Percentiles rank a stretch among this genome's conserved stretches.
Evolutionary conservation across 495 filamentous ascomycete species (phyloP).

Genomic region (Podospora pseudocomata): DNA sequence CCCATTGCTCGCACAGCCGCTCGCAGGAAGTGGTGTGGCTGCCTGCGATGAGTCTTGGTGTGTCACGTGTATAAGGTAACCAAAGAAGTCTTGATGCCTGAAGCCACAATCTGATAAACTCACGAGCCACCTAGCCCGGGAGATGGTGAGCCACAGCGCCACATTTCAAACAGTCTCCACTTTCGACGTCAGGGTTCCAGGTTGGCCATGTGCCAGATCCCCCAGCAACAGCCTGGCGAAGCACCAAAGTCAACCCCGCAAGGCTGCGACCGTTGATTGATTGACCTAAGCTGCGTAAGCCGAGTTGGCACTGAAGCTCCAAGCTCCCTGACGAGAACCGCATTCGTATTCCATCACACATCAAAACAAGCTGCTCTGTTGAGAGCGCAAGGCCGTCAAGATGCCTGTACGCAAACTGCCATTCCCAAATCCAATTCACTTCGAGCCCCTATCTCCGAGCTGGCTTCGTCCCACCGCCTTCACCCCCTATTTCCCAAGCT

Average conservation of each 20-base stretch:
- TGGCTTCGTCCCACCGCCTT: neutral
- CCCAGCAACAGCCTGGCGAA: constrained; percentile 10
- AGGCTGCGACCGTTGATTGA: constrained; percentile 23
- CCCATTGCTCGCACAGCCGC: neutral
- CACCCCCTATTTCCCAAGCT: neutral
- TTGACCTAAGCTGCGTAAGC: constrained; percentile 1
- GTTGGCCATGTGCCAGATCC: constrained; percentile 7
- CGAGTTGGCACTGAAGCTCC: constrained; percentile 4
- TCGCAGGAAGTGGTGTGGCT: constrained; percentile 23
- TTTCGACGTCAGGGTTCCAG: constrained; percentile 19
- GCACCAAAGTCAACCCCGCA: constrained; percentile 27
- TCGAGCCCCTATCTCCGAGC: constrained; percentile 2
- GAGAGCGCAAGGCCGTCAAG: constrained; percentile 10
- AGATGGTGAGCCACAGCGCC: neutral
- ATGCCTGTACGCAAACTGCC: constrained; percentile 25
- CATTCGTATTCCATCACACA: neutral
- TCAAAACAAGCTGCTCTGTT: neutral
- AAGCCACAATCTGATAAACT: constrained; percentile 7
- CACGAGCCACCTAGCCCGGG: constrained; percentile 13
- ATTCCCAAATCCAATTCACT: neutral
- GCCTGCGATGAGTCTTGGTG: constrained; percentile 22
- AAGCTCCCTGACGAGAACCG: neutral
- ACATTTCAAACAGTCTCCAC: neutral
- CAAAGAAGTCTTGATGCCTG: constrained; percentile 10
- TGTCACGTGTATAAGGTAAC: neutral